Base-by-base conservation (phyloP, 164 flowering plant species). In the Vitis rupestris region DNA sequence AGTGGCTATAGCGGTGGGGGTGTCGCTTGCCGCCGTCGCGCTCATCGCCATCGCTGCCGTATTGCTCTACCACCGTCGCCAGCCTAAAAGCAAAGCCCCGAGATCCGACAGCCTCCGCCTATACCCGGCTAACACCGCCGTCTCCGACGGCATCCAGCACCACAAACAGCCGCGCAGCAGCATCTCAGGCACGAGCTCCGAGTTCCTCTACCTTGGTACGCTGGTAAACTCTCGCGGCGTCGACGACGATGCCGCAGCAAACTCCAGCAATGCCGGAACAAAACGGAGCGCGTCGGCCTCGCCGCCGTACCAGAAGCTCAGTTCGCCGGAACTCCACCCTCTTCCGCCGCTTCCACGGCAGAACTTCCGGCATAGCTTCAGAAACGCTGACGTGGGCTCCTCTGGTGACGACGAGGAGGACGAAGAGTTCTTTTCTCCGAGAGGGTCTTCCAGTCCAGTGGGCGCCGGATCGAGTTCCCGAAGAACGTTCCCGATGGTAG, bases 151-250 rank as follows among this genome's bases (percentile, higher is more conserved):
- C 4, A 50, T 23, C 31, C 68, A 62, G 68, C 14, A 62, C 9
- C 75, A 56, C 62, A 50, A 49, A 3, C 72, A 68, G 17, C 63
- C 23, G 15, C 68, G 31, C 9, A 48, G 74, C 29, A 53, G 74
- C 10, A 47, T 67, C 0, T 53, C 79, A 1, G 63, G 66, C 51
- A 58, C 80, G 16, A 80, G 78, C 67, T 74, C 86, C 13, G 86
- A 85, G 75, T 83, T 85, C 55, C 82, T 83, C 16, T 83, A 80
- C 63, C 72, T 83, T 8, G 85, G 88, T 9, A 83, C 86, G 9
- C 23, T 83, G 3, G 78, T 47, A 0, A 81, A 70, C 50, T 71
- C 86, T 2, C 64, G 67, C 12, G 52, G 64, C 2, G 1, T 57
- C 17, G 62, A 61, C 47, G 69, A 30, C 14, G 55, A 60, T 10